These are phyloP conservation scores for Mimosa bimucronata DNA, from an alignment of 306 rosid genomes.

Conservation along the genomic window DNA sequence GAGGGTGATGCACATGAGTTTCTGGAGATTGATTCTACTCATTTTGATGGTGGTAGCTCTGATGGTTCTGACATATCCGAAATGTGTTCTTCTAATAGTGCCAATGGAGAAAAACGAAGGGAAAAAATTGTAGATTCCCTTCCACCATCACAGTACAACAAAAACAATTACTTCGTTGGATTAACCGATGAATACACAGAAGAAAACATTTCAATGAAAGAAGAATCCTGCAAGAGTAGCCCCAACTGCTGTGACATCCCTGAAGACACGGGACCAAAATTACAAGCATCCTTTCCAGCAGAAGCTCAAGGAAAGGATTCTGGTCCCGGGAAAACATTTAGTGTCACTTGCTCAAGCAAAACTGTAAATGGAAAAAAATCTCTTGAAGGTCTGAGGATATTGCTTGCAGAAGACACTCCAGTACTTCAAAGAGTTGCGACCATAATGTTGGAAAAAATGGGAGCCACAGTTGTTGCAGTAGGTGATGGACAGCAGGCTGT, in stretches of 20 bases:
- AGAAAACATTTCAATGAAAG: conserved; percentile 46
- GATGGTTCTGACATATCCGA: conserved; percentile 84
- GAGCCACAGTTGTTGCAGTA: conserved; percentile 83
- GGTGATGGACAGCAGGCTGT: conserved; percentile 94
- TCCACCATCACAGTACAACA: conserved; percentile 45
- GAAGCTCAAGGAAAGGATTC: conserved; percentile 45
- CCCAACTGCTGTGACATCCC: conserved; percentile 26
- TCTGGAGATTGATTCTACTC: conserved; percentile 88
- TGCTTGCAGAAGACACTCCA: conserved; percentile 97
- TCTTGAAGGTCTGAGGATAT: conserved; percentile 81
- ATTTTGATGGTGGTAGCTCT: conserved; percentile 72
- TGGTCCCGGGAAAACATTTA: conserved; percentile 41
- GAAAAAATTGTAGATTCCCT: conserved; percentile 40
- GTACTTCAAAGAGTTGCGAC: conserved; percentile 94
- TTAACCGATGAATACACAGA: conserved; percentile 48
- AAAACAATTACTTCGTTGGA: conserved; percentile 58
- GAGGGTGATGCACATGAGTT: conserved; percentile 75
- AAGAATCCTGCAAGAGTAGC: conserved; percentile 46
- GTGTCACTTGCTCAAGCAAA: conserved; percentile 44
- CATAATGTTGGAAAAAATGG: conserved; percentile 98
- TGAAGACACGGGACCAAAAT: conserved; percentile 36
- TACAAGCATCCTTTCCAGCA: conserved; percentile 35
- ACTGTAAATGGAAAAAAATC: conserved; percentile 55
- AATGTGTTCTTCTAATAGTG: conserved; percentile 41
- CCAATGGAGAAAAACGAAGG: conserved; percentile 48